Conservation (phyloP, 805 yeast genomes). For the Sugiyamaella lignohabitans region DNA sequence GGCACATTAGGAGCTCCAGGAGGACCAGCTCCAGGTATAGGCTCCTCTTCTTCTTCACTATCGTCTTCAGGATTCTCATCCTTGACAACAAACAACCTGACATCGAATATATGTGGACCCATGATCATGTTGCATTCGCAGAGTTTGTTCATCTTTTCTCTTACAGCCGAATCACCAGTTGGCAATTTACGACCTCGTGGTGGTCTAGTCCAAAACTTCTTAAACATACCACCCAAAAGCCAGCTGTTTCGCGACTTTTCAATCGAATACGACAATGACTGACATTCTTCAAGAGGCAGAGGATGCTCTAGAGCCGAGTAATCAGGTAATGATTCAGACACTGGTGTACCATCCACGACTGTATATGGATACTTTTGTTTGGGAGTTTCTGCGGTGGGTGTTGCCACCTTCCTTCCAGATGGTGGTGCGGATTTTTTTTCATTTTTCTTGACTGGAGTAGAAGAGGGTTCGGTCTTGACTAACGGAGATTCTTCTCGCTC, state of each 20-base stretch:
- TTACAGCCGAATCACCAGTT: conserved; percentile 45
- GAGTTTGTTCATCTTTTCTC: conserved; percentile 85
- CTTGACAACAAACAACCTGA: conserved; percentile 73
- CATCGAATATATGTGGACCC: conserved; percentile 81
- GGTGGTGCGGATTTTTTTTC: background rate
- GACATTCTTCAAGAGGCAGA: conserved; percentile 59
- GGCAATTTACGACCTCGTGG: conserved; percentile 47
- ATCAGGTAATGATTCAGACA: conserved; percentile 59
- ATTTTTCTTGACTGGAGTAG: background rate
- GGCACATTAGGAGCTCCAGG: background rate
- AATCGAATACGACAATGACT: conserved; percentile 45
- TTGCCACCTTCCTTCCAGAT: background rate
- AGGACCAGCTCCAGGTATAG: background rate
- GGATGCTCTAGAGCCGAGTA: conserved; percentile 58
- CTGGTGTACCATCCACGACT: conserved; percentile 58
- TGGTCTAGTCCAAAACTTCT: conserved; percentile 73
- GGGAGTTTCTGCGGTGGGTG: background rate
- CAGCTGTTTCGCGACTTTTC: conserved; percentile 65
- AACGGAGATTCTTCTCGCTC: background rate
- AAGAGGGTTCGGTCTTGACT: background rate
- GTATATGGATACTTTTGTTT: conserved; percentile 46
- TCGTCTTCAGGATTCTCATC: conserved; percentile 44
- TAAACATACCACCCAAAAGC: conserved; percentile 63
- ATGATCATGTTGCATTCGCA: conserved; percentile 65
- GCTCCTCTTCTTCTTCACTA: conserved; percentile 2